Evolutionary conservation across 805 yeast species (phyloP).

Genomic region (Teunomyces lycoperdinae): DNA sequence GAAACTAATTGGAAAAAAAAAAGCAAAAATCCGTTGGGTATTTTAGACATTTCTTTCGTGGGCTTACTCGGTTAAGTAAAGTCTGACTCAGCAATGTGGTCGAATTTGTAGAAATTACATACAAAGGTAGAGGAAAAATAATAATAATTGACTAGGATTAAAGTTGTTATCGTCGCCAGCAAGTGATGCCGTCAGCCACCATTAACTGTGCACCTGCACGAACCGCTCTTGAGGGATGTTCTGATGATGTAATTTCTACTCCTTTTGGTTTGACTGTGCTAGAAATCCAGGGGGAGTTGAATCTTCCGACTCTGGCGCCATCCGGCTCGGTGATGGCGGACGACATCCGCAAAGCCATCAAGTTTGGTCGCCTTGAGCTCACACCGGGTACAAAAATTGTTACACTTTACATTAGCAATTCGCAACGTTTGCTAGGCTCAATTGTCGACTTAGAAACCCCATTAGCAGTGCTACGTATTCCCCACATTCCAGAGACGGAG

Average conservation of each 20-base stretch:
- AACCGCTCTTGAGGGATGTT: neutral
- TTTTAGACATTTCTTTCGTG: neutral
- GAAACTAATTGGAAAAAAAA: too few relatives aligned
- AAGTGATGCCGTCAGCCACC: conserved; percentile 12
- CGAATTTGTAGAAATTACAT: too few relatives aligned
- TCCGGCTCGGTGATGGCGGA: conserved; percentile 28
- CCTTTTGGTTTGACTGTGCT: conserved; percentile 57
- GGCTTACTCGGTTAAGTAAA: neutral
- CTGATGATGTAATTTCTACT: conserved; percentile 39
- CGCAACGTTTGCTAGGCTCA: conserved; percentile 66
- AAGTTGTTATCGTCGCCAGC: neutral
- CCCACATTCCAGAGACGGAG: conserved; percentile 9
- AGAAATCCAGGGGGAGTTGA: conserved; percentile 74
- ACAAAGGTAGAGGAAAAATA: too few relatives aligned
- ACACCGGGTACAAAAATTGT: conserved; percentile 45
- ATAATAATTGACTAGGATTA: too few relatives aligned
- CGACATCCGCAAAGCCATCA: conserved; percentile 43
- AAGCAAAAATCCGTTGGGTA: too few relatives aligned
- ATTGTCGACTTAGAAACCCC: conserved; percentile 62
- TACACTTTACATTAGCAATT: conserved; percentile 60
- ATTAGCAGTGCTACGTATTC: conserved; percentile 56
- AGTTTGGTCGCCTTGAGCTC: conserved; percentile 48
- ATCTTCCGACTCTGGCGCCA: conserved; percentile 41
- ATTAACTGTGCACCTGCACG: conserved; percentile 8
- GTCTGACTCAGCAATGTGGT: neutral